Evolutionary conservation across 768 basidiomycete genomes (phyloP).

Genomic region (Clitopilus hobsonii): DNA sequence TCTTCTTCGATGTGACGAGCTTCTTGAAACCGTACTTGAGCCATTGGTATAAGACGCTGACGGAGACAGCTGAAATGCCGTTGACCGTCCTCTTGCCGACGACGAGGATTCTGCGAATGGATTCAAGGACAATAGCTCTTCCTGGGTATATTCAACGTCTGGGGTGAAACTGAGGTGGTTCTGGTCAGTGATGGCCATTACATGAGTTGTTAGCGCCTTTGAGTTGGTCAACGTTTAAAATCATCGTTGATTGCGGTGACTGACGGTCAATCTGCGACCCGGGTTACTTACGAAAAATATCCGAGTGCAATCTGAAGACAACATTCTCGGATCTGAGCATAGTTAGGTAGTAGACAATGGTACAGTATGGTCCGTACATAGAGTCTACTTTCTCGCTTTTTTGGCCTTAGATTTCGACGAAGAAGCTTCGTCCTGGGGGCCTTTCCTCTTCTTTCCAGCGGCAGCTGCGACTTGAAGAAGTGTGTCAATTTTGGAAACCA

Average conservation of each 20-base stretch:
- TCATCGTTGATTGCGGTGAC: not conserved
- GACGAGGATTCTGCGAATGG: not conserved
- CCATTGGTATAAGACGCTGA: not conserved
- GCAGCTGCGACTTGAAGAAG: not conserved
- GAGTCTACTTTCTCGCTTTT: not conserved
- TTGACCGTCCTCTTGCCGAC: not conserved
- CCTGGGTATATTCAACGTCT: constrained; percentile 6
- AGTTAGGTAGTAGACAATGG: constrained; percentile 6
- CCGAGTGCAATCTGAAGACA: too few species aligned
- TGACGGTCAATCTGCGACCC: too few species aligned
- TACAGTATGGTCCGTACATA: constrained; percentile 9
- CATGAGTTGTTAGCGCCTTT: not conserved
- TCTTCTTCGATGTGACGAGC: not conserved
- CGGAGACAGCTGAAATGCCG: not conserved
- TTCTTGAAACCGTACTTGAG: not conserved
- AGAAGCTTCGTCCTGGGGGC: not conserved
- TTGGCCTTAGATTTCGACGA: constrained; percentile 10
- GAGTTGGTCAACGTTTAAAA: constrained; percentile 6
- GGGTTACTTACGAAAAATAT: too few species aligned
- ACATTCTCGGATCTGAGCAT: not conserved
- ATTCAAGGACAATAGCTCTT: not conserved
- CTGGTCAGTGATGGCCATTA: constrained; percentile 17
- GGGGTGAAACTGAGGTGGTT: constrained; percentile 18
- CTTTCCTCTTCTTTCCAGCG: constrained; percentile 11
- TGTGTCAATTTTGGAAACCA: constrained; percentile 17